Evolutionary conservation across 1,284 basidiomycete species (phyloP).

Genomic region (Apiotrichum porosum): DNA sequence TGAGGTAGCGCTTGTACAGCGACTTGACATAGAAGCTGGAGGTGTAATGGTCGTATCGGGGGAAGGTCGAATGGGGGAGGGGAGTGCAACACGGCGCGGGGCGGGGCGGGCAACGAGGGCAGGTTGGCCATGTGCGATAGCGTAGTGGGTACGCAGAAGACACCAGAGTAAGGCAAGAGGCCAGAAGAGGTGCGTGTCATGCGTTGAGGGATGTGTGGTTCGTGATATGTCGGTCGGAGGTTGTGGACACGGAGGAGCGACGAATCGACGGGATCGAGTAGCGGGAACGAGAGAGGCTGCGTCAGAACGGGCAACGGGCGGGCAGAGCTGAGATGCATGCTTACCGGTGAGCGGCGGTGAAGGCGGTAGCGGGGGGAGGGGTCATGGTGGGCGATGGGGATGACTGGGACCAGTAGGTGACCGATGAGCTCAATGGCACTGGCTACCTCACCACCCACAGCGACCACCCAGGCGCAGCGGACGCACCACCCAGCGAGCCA

Average conservation of each 20-base stretch:
- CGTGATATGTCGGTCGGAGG: no score
- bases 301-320: not conserved
- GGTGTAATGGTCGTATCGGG: not conserved
- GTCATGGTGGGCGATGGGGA: slow-evolving; percentile 7
- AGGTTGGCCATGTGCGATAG: no score
- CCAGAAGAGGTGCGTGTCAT: no score
- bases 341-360: slow-evolving; percentile 15
- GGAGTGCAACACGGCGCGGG: no score
- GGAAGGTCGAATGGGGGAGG: not conserved
- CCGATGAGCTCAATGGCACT: no score
- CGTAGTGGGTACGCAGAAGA: not conserved
- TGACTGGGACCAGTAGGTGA: no score
- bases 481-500: no score
- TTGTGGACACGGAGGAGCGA: no score
- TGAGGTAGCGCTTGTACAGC: slow-evolving; percentile 79
- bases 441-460: no score
- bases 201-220: no score
- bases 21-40: slow-evolving; percentile 76
- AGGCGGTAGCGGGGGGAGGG: slow-evolving; percentile 2
- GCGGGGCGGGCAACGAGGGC: no score
- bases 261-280: not conserved
- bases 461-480: no score
- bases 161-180: not conserved
- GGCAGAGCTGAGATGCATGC: not conserved
- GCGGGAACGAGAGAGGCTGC: not conserved